Conservation (phyloP, 2,329 filamentous ascomycete species). For the Botrytis galanthina region DNA sequence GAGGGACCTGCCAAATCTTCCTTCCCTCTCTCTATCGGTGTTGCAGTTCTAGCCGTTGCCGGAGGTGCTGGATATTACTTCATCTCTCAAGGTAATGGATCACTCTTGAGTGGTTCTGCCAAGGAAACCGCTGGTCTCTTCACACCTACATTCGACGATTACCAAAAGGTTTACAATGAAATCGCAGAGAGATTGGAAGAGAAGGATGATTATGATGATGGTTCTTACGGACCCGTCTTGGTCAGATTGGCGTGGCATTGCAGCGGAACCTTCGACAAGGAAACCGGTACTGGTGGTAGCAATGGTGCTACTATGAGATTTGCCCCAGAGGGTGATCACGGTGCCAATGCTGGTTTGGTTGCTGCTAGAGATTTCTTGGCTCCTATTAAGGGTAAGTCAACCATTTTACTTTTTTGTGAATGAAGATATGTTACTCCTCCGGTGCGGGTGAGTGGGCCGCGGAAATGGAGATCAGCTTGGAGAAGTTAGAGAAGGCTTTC, state of each 20-base stretch:
- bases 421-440: neutral
- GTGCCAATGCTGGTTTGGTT: conserved; percentile 88
- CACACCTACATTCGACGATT: conserved; percentile 78
- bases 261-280: conserved; percentile 86
- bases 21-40: conserved; percentile 55
- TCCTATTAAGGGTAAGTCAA: conserved; percentile 72
- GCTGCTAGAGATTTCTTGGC: conserved; percentile 88
- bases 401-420: neutral
- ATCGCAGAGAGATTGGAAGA: conserved; percentile 79
- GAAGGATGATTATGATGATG: conserved; percentile 94
- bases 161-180: conserved; percentile 91
- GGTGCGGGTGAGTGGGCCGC: neutral
- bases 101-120: conserved; percentile 38
- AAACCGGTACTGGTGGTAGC: conserved; percentile 84
- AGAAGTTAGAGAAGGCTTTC: neutral
- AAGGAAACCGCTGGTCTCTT: conserved; percentile 54
- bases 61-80: conserved; percentile 66
- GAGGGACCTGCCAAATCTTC: conserved; percentile 57
- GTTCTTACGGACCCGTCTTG: conserved; percentile 90
- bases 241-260: conserved; percentile 92
- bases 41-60: conserved; percentile 57
- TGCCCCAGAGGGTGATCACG: conserved; percentile 81
- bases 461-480: neutral
- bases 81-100: conserved; percentile 55
- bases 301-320: conserved; percentile 98